Evolutionary conservation across 768 basidiomycete species (phyloP).

Genomic region (Leucosporidium scottii): DNA sequence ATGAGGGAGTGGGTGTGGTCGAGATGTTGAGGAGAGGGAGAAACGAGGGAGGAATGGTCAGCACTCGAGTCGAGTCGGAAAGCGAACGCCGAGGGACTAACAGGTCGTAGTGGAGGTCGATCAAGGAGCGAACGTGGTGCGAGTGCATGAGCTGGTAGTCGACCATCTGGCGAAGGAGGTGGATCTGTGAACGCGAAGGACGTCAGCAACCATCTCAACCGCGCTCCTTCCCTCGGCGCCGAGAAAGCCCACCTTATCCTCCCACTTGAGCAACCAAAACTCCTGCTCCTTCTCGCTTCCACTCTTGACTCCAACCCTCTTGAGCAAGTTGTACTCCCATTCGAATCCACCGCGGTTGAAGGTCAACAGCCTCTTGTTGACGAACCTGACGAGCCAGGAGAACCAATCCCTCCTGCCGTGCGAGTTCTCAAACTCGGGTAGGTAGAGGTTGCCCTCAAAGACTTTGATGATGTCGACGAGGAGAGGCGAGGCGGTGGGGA

Average conservation of each 20-base stretch:
- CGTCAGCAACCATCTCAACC: neutral
- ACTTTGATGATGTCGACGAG: neutral
- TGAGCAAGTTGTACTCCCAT: neutral
- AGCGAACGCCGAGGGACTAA: no score
- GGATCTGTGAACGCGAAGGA: neutral
- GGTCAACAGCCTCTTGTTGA: neutral
- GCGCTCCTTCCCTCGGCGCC: no score
- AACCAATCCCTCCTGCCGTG: neutral
- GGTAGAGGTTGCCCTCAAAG: neutral
- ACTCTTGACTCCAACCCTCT: neutral
- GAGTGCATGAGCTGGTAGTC: neutral
- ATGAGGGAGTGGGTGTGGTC: no score
- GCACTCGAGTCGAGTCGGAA: no score
- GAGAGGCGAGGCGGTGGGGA: neutral
- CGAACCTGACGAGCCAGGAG: neutral
- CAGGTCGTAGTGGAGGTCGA: slow-evolving; percentile 2
- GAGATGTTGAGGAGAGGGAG: no score
- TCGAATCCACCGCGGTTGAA: neutral
- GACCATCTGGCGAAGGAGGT: neutral
- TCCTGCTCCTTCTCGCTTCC: neutral
- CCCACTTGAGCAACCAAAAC: neutral
- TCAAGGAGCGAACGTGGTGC: neutral
- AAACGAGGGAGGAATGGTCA: no score
- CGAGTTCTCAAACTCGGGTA: neutral
- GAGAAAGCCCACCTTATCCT: neutral